phyloP scores from a whole-genome alignment of 2,329 filamentous ascomycete genomes.

The Fusarium sp. region DNA sequence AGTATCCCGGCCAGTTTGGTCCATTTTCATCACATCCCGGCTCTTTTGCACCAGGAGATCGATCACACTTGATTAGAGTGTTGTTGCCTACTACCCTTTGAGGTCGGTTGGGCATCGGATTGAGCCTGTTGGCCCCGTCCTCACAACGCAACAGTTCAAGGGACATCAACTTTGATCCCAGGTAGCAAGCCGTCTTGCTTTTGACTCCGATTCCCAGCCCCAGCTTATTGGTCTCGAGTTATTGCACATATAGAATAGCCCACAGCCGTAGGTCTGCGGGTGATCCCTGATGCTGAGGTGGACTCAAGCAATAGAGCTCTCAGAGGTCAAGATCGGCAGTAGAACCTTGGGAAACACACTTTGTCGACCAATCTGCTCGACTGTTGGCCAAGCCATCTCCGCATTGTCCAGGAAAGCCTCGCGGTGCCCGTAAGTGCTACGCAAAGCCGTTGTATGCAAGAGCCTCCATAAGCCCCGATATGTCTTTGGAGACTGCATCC shows the following conservation, averaged over 20 bases:
- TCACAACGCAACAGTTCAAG: not conserved
- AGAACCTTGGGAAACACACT: slow-evolving; percentile 29
- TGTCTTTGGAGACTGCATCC: slow-evolving; percentile 43
- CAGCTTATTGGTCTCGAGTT: slow-evolving; percentile 20
- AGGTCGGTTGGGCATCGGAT: slow-evolving; percentile 5
- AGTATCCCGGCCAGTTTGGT: slow-evolving; percentile 28
- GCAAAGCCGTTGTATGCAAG: slow-evolving; percentile 43
- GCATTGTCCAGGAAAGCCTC: slow-evolving; percentile 34
- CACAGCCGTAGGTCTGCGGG: slow-evolving; percentile 25
- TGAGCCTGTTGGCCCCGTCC: not conserved
- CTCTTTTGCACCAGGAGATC: slow-evolving; percentile 10
- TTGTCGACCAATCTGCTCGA: slow-evolving; percentile 32
- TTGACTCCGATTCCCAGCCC: slow-evolving; percentile 1
- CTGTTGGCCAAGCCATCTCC: slow-evolving; percentile 35
- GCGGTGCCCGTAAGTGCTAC: slow-evolving; percentile 34
- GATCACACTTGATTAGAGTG: slow-evolving; percentile 10
- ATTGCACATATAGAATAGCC: slow-evolving; percentile 28
- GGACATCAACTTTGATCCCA: not conserved
- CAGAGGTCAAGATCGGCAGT: slow-evolving; percentile 43
- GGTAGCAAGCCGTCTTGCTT: not conserved
- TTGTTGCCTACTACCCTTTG: slow-evolving; percentile 9
- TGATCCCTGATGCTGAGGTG: slow-evolving; percentile 35
- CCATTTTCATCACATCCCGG: slow-evolving; percentile 25
- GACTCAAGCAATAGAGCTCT: slow-evolving; percentile 37
- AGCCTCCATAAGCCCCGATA: slow-evolving; percentile 41